phyloP scores from a whole-genome alignment of 805 yeast genomes.

The Yamadazyma ubonensis region DNA sequence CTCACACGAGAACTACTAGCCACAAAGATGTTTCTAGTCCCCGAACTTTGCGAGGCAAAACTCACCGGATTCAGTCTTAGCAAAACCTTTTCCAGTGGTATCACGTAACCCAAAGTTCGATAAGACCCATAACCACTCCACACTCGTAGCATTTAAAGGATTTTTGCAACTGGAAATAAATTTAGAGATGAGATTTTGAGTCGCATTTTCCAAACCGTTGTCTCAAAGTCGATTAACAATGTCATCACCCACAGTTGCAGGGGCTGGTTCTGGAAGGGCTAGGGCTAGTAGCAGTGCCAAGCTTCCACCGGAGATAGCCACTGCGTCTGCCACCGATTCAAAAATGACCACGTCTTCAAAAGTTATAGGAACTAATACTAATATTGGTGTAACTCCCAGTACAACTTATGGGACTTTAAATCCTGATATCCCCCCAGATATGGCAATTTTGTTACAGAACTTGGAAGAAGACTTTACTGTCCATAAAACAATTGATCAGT shows the following conservation, averaged over 20 bases:
- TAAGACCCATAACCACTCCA: not conserved
- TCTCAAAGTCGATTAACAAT: conserved; percentile 2
- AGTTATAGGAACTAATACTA: conserved; percentile 12
- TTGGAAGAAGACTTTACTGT: conserved; percentile 43
- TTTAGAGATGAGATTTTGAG: conserved; percentile 1
- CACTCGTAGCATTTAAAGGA: conserved; percentile 1
- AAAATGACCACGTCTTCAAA: conserved; percentile 18
- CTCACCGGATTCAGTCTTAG: too few species aligned
- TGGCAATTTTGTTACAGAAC: conserved; percentile 41
- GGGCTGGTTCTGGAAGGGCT: conserved; percentile 18
- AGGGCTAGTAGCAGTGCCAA: conserved; percentile 19
- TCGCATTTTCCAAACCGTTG: not conserved
- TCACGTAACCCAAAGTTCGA: too few species aligned
- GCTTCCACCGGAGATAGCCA: conserved; percentile 21
- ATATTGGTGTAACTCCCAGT: conserved; percentile 13
- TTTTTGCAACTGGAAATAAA: conserved; percentile 1
- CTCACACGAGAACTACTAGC: conserved; percentile 4
- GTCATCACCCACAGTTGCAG: conserved; percentile 17
- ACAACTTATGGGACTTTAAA: conserved; percentile 15
- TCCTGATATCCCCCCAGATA: conserved; percentile 46
- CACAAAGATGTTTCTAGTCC: conserved; percentile 8
- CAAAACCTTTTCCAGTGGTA: too few species aligned
- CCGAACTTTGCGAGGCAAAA: not conserved
- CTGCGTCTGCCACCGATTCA: conserved; percentile 25
- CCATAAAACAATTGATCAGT: conserved; percentile 43